Evolutionary conservation across 2,329 filamentous ascomycete genomes (phyloP).

Genomic region (Fusarium cyanostomum): DNA sequence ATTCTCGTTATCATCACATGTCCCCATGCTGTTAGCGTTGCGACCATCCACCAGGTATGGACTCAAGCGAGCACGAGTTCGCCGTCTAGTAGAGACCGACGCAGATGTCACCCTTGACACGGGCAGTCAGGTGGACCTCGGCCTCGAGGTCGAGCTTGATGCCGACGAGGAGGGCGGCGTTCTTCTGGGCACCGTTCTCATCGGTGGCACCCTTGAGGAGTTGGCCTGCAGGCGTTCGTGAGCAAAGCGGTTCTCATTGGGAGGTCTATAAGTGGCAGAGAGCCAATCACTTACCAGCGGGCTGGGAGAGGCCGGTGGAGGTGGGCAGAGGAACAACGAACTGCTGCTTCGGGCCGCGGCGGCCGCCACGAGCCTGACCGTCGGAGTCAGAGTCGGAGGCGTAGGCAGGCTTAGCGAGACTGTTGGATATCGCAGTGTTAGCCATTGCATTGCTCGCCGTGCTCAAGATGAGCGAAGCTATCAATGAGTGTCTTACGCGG

Average conservation of each 20-base stretch:
- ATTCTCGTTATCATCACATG: slow-evolving; percentile 37
- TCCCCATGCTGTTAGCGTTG: slow-evolving; percentile 22
- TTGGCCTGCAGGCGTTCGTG: slow-evolving; percentile 50
- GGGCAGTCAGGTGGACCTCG: slow-evolving; percentile 68
- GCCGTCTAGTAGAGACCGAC: slow-evolving; percentile 49
- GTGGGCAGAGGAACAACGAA: slow-evolving; percentile 44
- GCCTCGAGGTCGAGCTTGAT: slow-evolving; percentile 72
- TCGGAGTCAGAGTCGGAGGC: slow-evolving; percentile 45
- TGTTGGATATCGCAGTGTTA: slow-evolving; percentile 21
- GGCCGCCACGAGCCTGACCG: slow-evolving; percentile 44
- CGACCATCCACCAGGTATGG: slow-evolving; percentile 26
- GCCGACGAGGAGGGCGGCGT: slow-evolving; percentile 66
- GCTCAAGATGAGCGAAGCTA: not conserved
- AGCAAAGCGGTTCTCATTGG: not conserved
- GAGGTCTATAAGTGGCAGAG: not conserved
- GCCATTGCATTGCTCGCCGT: slow-evolving; percentile 1
- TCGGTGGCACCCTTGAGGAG: slow-evolving; percentile 67
- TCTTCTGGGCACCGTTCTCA: slow-evolving; percentile 65
- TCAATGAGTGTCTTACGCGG: slow-evolving; percentile 32
- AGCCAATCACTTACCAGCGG: slow-evolving; percentile 37
- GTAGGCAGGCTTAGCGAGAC: slow-evolving; percentile 45
- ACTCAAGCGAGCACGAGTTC: not conserved
- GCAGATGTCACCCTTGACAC: slow-evolving; percentile 68
- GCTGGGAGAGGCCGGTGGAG: slow-evolving; percentile 50
- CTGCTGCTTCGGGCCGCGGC: slow-evolving; percentile 41